phyloP scores from a whole-genome alignment of 2,329 filamentous ascomycete genomes.

The Trichoderma endophyticum region DNA sequence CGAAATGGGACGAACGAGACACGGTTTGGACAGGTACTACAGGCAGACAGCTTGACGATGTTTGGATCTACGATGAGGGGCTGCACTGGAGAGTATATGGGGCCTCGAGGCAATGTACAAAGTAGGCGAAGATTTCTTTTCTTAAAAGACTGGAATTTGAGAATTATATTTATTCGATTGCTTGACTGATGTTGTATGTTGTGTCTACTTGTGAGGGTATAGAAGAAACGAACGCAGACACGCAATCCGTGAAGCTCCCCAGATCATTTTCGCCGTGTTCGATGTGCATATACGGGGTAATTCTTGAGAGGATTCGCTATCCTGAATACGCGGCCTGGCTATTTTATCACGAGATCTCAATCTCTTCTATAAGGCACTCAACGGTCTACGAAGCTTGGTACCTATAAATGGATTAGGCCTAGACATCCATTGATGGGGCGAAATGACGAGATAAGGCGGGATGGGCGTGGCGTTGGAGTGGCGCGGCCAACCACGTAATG shows the following conservation, averaged over 20 bases:
- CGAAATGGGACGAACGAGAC: background rate
- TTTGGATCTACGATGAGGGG: conserved; percentile 7
- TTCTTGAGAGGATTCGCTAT: background rate
- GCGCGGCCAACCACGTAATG: conserved; percentile 22
- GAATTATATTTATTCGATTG: background rate
- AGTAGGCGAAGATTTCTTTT: background rate
- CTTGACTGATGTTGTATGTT: background rate
- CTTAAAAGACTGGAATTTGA: background rate
- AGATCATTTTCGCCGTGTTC: background rate
- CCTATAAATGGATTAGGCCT: background rate
- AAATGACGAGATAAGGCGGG: background rate
- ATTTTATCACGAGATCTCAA: background rate
- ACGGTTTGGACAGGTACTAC: background rate
- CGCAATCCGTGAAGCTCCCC: background rate
- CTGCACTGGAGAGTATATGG: background rate
- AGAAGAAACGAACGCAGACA: background rate
- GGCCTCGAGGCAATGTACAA: conserved; percentile 11
- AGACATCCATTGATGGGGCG: background rate
- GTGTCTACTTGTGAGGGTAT: background rate
- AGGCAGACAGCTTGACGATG: background rate
- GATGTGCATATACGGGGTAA: background rate
- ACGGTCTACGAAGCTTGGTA: background rate
- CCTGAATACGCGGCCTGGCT: background rate
- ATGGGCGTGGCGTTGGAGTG: conserved; percentile 17
- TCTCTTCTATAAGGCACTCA: background rate